phyloP scores from a whole-genome alignment of 306 rosid species.

The Cucurbita ficifolia region DNA sequence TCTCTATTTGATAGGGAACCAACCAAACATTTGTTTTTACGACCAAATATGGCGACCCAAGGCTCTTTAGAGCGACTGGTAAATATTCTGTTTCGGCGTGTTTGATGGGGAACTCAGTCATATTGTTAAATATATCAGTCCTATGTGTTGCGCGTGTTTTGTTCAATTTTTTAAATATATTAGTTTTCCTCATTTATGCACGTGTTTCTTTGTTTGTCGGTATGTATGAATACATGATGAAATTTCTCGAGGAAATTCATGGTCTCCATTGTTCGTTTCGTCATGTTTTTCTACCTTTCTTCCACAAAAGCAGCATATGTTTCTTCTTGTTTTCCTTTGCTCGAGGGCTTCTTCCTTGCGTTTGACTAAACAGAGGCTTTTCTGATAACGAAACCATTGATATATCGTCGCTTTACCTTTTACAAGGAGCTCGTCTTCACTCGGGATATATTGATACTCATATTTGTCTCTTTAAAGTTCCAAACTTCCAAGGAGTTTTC shows the following conservation, averaged over 20 bases:
- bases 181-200: background rate
- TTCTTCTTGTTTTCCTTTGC: background rate
- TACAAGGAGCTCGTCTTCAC: background rate
- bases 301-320: background rate
- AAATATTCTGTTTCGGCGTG: slow-evolving; percentile 13
- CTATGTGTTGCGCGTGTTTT: background rate
- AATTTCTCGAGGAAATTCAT: background rate
- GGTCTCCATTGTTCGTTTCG: background rate
- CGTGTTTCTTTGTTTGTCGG: background rate
- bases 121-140: background rate
- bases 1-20: slow-evolving; percentile 52
- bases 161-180: background rate
- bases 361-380: background rate
- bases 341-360: background rate
- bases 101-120: background rate
- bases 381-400: background rate
- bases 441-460: background rate
- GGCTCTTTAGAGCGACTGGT: slow-evolving; percentile 97
- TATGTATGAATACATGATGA: background rate
- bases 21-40: slow-evolving; percentile 81
- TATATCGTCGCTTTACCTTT: background rate
- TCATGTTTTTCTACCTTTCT: background rate
- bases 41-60: slow-evolving; percentile 80
- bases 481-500: background rate
- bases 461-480: background rate